Evolutionary conservation across 148 eudicot genomes (phyloP).

Genomic region (Nepenthes mirabilis): DNA sequence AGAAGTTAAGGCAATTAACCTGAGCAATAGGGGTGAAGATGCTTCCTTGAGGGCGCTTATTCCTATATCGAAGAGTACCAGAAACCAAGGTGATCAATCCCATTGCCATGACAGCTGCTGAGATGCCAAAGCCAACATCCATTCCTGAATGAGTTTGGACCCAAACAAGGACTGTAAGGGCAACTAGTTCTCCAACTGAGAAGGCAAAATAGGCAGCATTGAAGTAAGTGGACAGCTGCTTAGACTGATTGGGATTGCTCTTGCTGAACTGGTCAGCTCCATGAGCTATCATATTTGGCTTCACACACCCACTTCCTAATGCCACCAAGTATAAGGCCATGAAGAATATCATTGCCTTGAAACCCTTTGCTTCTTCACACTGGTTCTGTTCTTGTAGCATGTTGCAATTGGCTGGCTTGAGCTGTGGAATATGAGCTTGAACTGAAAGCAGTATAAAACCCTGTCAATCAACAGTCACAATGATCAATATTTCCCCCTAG

Average conservation of each 20-base stretch:
- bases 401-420: conserved; percentile 84
- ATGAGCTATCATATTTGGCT: conserved; percentile 96
- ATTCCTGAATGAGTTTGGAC: conserved; percentile 94
- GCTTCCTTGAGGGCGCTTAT: conserved; percentile 81
- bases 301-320: conserved; percentile 90
- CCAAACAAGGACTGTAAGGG: conserved; percentile 83
- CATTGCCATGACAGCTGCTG: conserved; percentile 85
- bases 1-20: conserved; percentile 7
- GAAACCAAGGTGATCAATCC: conserved; percentile 68
- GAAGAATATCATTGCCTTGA: conserved; percentile 62
- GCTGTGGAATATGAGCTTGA: conserved; percentile 90
- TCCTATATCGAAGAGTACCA: conserved; percentile 62
- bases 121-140: conserved; percentile 93
- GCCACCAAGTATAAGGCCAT: conserved; percentile 87
- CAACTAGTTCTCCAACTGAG: conserved; percentile 75
- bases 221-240: conserved; percentile 79
- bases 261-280: conserved; percentile 83
- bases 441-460: conserved; percentile 85
- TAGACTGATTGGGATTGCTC: conserved; percentile 34
- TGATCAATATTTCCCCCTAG: no score
- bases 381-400: conserved; percentile 24
- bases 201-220: conserved; percentile 93
- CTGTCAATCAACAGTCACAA: conserved; percentile 14
- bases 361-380: conserved; percentile 66
- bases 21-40: conserved; percentile 84